phyloP scores from a whole-genome alignment of 306 rosid genomes.

The Notholithocarpus densiflorus region DNA sequence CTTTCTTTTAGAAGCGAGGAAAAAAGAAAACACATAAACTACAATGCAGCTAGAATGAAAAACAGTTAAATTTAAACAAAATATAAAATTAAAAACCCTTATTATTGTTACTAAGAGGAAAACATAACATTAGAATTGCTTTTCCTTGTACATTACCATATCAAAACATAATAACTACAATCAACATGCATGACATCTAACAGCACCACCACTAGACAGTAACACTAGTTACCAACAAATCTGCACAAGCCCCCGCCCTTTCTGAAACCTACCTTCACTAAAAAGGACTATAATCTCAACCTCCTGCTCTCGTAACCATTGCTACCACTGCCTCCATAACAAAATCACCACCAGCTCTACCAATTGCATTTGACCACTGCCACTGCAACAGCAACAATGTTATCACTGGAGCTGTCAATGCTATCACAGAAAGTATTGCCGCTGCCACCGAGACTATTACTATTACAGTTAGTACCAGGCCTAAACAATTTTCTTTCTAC shows the following conservation, averaged over 20 bases:
- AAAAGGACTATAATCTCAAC: background rate
- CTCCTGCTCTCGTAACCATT: background rate
- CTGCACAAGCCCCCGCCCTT: background rate
- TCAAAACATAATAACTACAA: background rate
- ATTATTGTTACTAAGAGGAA: too few species aligned
- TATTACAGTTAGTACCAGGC: background rate
- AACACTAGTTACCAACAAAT: background rate
- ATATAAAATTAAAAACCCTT: conserved; percentile 18
- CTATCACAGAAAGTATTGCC: background rate
- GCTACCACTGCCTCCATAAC: background rate
- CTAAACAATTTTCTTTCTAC: background rate
- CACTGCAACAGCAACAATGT: background rate
- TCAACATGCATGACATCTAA: background rate
- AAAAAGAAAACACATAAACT: background rate
- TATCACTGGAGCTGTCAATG: background rate
- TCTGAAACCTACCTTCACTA: background rate
- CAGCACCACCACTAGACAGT: background rate
- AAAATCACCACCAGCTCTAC: background rate
- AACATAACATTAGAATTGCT: too few species aligned
- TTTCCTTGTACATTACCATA: too few species aligned
- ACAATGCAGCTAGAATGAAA: too few species aligned
- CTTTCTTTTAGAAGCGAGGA: conserved; percentile 22
- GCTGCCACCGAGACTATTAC: background rate
- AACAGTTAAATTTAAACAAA: too few species aligned
- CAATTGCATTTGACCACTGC: background rate